Evolutionary conservation across 2,329 filamentous ascomycete species (phyloP).

Genomic region (Xylariaceae sp.): DNA sequence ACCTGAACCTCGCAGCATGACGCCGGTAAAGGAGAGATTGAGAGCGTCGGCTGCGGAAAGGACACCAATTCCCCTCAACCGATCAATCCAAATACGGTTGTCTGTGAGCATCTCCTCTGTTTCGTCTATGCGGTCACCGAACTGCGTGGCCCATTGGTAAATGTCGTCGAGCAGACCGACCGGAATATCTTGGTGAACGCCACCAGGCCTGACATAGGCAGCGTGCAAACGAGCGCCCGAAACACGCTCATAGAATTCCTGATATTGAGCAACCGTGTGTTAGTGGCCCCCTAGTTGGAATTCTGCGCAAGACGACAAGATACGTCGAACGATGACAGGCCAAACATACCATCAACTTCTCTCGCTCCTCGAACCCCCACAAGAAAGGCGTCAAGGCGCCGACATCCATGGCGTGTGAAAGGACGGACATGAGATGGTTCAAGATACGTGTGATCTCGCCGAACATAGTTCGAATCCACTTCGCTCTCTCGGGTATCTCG

Average conservation of each 20-base stretch:
- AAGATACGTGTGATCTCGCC: constrained; percentile 89
- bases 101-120: constrained; percentile 98
- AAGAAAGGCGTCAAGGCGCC: constrained; percentile 96
- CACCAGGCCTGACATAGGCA: constrained; percentile 92
- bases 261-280: neutral
- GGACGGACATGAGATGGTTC: constrained; percentile 96
- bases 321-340: no score
- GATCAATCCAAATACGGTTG: constrained; percentile 98
- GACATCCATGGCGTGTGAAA: constrained; percentile 98
- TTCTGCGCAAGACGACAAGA: neutral
- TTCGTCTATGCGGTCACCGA: constrained; percentile 96
- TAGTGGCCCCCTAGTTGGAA: neutral
- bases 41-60: constrained; percentile 90
- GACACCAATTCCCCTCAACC: constrained; percentile 86
- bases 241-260: constrained; percentile 99
- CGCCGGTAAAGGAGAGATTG: constrained; percentile 93
- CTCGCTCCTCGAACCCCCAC: constrained; percentile 99
- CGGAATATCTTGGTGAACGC: constrained; percentile 93
- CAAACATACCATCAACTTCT: constrained; percentile 87
- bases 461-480: constrained; percentile 95
- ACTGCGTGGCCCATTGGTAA: constrained; percentile 99
- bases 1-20: constrained; percentile 96
- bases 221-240: constrained; percentile 96
- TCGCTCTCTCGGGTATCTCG: constrained; percentile 90
- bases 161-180: constrained; percentile 95